A percentile compares a stretch with the other conserved stretches of the same genome.
Evolutionary conservation across 2,329 filamentous ascomycete species (phyloP).

Genomic region (Aspergillus puulaauensis): DNA sequence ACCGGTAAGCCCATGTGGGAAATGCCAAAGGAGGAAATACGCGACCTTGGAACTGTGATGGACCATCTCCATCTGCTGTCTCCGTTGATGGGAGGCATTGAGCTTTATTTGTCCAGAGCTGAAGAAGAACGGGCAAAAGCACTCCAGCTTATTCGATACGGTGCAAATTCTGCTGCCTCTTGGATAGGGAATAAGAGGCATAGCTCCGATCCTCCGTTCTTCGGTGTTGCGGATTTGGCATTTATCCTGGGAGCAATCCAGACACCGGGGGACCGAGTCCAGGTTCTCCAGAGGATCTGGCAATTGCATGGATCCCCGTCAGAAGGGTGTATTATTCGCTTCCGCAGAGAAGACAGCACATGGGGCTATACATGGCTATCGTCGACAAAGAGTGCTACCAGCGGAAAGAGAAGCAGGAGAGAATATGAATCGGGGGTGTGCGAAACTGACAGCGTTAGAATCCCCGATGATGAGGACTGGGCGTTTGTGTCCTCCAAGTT

Average conservation of each 20-base stretch:
- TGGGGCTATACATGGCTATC: neutral
- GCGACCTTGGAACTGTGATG: neutral
- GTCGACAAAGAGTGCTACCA: neutral
- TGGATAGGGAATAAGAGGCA: constrained; percentile 1
- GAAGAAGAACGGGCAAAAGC: neutral
- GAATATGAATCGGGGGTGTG: neutral
- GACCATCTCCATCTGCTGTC: neutral
- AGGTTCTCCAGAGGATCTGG: neutral
- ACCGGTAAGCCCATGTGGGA: neutral
- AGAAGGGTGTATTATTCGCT: constrained; percentile 1
- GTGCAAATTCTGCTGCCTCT: neutral
- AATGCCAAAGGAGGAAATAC: neutral
- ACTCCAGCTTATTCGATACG: constrained; percentile 6
- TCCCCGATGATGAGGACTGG: neutral
- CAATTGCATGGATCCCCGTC: neutral
- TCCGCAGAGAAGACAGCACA: neutral
- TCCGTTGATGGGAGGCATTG: neutral
- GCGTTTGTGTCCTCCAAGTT: neutral
- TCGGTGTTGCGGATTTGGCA: neutral
- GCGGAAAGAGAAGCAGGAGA: neutral
- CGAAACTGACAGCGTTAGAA: no score
- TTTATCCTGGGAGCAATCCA: neutral
- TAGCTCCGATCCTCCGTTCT: neutral
- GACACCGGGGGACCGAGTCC: neutral
- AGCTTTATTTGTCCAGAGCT: neutral